Evolutionary conservation across 2,329 filamentous ascomycete species (phyloP).

Genomic region (Penicillium sp.): DNA sequence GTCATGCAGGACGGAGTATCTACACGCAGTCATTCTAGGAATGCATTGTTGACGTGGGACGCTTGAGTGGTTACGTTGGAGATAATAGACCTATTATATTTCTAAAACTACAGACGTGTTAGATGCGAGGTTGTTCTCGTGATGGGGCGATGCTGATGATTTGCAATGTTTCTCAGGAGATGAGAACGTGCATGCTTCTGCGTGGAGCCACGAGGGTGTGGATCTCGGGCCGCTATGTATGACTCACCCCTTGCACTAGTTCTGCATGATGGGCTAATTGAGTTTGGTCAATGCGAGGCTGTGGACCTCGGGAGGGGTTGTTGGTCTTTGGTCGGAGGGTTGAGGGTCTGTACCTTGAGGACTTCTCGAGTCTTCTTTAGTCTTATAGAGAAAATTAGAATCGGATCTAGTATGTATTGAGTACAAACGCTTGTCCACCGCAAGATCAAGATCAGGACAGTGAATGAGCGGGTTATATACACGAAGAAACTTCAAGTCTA

Average conservation of each 20-base stretch:
- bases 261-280: background rate
- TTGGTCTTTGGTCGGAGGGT: background rate
- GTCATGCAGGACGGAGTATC: too few species aligned
- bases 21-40: too few species aligned
- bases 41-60: too few species aligned
- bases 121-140: too few species aligned
- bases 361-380: background rate
- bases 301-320: too few species aligned
- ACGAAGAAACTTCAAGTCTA: constrained; percentile 5
- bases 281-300: background rate
- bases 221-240: background rate
- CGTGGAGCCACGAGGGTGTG: background rate
- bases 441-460: background rate
- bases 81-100: too few species aligned
- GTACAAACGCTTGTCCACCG: background rate
- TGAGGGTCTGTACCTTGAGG: background rate
- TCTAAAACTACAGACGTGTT: too few species aligned
- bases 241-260: background rate
- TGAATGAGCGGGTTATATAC: background rate
- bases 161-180: too few species aligned
- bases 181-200: background rate
- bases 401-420: background rate
- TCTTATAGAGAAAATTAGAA: background rate
- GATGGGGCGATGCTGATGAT: too few species aligned
- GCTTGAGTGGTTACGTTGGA: too few species aligned